A percentile compares a stretch with the other conserved stretches of the same genome.
These are phyloP conservation scores for Fusarium papillatum DNA, from an alignment of 2,329 filamentous ascomycete genomes.

Conservation along the genomic window DNA sequence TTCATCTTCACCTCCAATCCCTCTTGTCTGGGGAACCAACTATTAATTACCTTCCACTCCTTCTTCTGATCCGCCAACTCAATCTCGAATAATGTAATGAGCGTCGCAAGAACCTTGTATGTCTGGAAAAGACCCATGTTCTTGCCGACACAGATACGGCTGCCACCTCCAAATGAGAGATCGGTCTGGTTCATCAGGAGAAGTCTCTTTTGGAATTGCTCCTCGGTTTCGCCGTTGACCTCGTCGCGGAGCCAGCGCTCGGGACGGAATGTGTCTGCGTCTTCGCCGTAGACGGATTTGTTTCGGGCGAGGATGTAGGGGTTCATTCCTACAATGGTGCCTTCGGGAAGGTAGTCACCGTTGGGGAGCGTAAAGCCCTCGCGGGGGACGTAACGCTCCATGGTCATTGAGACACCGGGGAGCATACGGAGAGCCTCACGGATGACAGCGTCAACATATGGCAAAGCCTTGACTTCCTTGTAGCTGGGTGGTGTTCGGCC, in stretches of 20 bases:
- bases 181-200: slow-evolving; percentile 51
- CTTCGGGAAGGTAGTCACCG: slow-evolving; percentile 47
- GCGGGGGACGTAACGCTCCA: slow-evolving; percentile 60
- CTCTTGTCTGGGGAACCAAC: slow-evolving; percentile 31
- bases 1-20: slow-evolving; percentile 8
- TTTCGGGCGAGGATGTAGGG: slow-evolving; percentile 53
- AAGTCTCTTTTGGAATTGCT: slow-evolving; percentile 43
- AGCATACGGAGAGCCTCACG: slow-evolving; percentile 62
- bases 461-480: slow-evolving; percentile 28
- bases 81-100: slow-evolving; percentile 56
- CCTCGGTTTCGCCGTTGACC: slow-evolving; percentile 33
- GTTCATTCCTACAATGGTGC: slow-evolving; percentile 52
- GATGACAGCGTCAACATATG: slow-evolving; percentile 54
- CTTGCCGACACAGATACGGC: slow-evolving; percentile 57
- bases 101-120: slow-evolving; percentile 60
- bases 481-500: slow-evolving; percentile 18
- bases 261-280: slow-evolving; percentile 57
- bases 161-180: slow-evolving; percentile 58
- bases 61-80: slow-evolving; percentile 35
- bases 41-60: slow-evolving; percentile 42
- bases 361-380: slow-evolving; percentile 50
- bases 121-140: slow-evolving; percentile 56
- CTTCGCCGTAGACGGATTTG: slow-evolving; percentile 54
- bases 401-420: slow-evolving; percentile 56
- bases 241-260: slow-evolving; percentile 51